Evolutionary conservation across 1,284 basidiomycete species (phyloP).

Genomic region (Malassezia sympodialis): DNA sequence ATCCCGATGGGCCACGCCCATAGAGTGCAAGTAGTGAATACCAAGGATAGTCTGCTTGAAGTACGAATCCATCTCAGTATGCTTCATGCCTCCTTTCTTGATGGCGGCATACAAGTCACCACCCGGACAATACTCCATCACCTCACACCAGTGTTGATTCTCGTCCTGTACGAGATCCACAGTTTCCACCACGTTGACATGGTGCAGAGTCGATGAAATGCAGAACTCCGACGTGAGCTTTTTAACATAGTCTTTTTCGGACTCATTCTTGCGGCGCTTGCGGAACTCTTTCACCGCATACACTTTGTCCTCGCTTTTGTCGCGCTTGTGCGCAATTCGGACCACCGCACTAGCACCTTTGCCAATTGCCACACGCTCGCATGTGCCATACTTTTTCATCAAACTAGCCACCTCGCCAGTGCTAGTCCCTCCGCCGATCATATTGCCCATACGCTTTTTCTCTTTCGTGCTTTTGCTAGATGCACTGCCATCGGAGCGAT

Average conservation of each 20-base stretch:
- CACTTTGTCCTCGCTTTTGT: constrained; percentile 88
- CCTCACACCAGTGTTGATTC: constrained; percentile 91
- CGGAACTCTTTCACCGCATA: constrained; percentile 99
- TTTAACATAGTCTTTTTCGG: constrained; percentile 98
- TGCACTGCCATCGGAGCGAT: constrained; percentile 18
- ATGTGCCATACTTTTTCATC: constrained; percentile 85
- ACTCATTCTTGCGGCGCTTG: constrained; percentile 92
- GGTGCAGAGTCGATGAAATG: constrained; percentile 93
- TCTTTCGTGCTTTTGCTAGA: constrained; percentile 18
- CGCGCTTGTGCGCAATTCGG: constrained; percentile 94
- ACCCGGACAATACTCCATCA: constrained; percentile 93
- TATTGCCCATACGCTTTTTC: constrained; percentile 24
- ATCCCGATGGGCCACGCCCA: constrained; percentile 94
- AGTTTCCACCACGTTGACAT: constrained; percentile 92
- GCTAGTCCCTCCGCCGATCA: constrained; percentile 2
- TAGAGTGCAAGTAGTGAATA: constrained; percentile 78
- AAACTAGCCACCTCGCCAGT: constrained; percentile 38
- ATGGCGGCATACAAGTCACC: constrained; percentile 95
- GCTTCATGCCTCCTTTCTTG: constrained; percentile 91
- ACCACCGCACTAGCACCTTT: constrained; percentile 96
- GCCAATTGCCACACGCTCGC: constrained; percentile 90
- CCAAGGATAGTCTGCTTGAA: constrained; percentile 93
- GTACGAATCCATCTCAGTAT: constrained; percentile 87
- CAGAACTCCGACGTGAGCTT: constrained; percentile 99
- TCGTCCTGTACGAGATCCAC: constrained; percentile 98